These are phyloP conservation scores for Lagenidium sp. DNA, from an alignment of 352 stramenopile genomes.

Conservation along the genomic window DNA sequence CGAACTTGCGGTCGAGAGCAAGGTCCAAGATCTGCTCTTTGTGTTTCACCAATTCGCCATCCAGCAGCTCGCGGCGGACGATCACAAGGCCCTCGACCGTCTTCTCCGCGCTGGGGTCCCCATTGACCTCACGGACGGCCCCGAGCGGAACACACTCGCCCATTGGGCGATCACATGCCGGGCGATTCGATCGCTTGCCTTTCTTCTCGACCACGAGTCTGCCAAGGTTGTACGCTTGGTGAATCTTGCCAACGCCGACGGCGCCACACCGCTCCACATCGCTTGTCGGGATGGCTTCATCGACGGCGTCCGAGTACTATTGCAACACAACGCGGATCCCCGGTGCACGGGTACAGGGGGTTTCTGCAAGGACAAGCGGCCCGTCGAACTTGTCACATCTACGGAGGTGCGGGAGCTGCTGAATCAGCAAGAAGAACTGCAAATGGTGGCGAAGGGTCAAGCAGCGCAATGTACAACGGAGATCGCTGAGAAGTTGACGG, in stretches of 20 bases:
- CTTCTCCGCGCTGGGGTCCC: constrained; percentile 57
- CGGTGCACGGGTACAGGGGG: constrained; percentile 34
- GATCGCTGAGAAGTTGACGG: not conserved
- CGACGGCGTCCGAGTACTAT: constrained; percentile 42
- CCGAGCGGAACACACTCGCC: constrained; percentile 43
- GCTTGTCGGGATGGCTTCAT: constrained; percentile 46
- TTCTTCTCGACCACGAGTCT: constrained; percentile 31
- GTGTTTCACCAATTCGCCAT: constrained; percentile 86
- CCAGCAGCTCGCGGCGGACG: constrained; percentile 67
- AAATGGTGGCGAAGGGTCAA: not conserved
- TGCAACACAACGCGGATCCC: constrained; percentile 31
- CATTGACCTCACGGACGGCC: constrained; percentile 37
- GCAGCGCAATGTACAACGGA: too few relatives aligned
- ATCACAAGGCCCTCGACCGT: constrained; percentile 38
- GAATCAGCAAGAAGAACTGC: constrained; percentile 8
- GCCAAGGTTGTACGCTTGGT: constrained; percentile 28
- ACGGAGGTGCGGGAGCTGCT: constrained; percentile 32
- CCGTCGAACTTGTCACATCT: constrained; percentile 41
- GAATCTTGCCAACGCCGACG: constrained; percentile 51
- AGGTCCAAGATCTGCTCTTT: constrained; percentile 50
- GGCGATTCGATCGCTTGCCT: constrained; percentile 36
- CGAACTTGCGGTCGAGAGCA: constrained; percentile 44
- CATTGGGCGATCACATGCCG: constrained; percentile 78
- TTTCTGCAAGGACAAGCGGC: constrained; percentile 42
- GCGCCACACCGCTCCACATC: constrained; percentile 68